A percentile compares a stretch with the other conserved stretches of the same genome.
These are phyloP conservation scores for Cladosporium sp. DNA, from an alignment of 2,329 filamentous ascomycete genomes.

Conservation along the genomic window DNA sequence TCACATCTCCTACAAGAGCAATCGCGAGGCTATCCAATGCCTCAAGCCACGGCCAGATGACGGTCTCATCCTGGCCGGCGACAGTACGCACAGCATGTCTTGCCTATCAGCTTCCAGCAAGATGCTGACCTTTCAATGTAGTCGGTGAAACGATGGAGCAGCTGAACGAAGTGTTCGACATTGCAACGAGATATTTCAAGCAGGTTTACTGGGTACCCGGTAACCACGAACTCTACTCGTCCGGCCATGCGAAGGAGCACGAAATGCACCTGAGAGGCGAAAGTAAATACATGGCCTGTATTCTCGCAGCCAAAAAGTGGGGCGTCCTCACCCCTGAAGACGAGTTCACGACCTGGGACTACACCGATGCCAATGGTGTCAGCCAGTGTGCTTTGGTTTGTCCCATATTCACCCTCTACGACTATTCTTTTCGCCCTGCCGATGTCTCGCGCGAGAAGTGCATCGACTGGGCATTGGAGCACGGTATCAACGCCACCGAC, in stretches of 20 bases:
- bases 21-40: conserved; percentile 40
- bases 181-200: conserved; percentile 39
- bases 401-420: conserved; percentile 56
- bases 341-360: conserved; percentile 47
- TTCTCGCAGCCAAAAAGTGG: conserved; percentile 48
- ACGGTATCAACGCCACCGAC: conserved; percentile 43
- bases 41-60: conserved; percentile 37
- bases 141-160: conserved; percentile 31
- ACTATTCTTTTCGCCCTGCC: conserved; percentile 53
- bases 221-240: conserved; percentile 55
- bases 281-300: conserved; percentile 51
- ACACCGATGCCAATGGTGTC: conserved; percentile 34
- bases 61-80: conserved; percentile 43
- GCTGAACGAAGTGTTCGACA: conserved; percentile 35
- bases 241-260: conserved; percentile 36
- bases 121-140: conserved; percentile 27
- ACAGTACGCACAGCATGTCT: conserved; percentile 25
- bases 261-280: conserved; percentile 41
- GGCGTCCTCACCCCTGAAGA: conserved; percentile 55
- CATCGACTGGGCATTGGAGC: conserved; percentile 42
- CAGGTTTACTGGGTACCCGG: conserved; percentile 54
- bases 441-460: conserved; percentile 46
- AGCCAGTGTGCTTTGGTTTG: conserved; percentile 47
- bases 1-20: conserved; percentile 43
- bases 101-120: conserved; percentile 16